These are phyloP conservation scores for Oryza brachyantha DNA, from an alignment of 176 grass and related monocot species.

Conservation along the genomic window DNA sequence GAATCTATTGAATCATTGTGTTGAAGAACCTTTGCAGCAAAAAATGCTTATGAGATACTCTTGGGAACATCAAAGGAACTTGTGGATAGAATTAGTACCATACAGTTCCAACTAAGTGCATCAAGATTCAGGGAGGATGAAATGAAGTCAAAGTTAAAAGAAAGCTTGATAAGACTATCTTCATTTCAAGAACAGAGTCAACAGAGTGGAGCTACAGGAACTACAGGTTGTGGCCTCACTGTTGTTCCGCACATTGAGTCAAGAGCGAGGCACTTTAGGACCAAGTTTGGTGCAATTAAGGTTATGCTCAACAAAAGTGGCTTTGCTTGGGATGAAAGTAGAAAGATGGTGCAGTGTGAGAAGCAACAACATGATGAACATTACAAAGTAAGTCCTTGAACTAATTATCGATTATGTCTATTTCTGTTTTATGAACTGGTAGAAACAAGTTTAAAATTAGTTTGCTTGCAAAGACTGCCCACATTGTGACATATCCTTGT, in stretches of 20 bases:
- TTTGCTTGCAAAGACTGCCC: too few species aligned
- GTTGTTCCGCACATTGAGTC: background rate
- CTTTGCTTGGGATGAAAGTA: background rate
- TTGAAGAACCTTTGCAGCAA: slow-evolving; percentile 57
- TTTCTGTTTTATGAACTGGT: too few species aligned
- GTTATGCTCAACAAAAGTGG: background rate
- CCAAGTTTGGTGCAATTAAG: background rate
- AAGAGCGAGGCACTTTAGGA: too few species aligned
- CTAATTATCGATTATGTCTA: too few species aligned
- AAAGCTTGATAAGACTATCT: slow-evolving; percentile 34
- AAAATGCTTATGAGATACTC: slow-evolving; percentile 64
- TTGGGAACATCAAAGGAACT: slow-evolving; percentile 72
- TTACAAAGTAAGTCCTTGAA: too few species aligned
- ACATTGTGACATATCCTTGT: too few species aligned
- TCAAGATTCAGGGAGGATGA: slow-evolving; percentile 39
- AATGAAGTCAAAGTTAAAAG: slow-evolving; percentile 40
- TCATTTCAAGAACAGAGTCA: slow-evolving; percentile 27
- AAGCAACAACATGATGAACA: background rate
- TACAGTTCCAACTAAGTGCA: slow-evolving; percentile 33
- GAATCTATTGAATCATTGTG: slow-evolving; percentile 55
- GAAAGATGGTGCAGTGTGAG: background rate
- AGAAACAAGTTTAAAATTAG: too few species aligned
- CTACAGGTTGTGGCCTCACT: background rate
- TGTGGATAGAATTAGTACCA: slow-evolving; percentile 39
- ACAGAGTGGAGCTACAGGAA: slow-evolving; percentile 9